Evolutionary conservation across 345 rosid species (phyloP).

Genomic region (Eucalyptus sp.): DNA sequence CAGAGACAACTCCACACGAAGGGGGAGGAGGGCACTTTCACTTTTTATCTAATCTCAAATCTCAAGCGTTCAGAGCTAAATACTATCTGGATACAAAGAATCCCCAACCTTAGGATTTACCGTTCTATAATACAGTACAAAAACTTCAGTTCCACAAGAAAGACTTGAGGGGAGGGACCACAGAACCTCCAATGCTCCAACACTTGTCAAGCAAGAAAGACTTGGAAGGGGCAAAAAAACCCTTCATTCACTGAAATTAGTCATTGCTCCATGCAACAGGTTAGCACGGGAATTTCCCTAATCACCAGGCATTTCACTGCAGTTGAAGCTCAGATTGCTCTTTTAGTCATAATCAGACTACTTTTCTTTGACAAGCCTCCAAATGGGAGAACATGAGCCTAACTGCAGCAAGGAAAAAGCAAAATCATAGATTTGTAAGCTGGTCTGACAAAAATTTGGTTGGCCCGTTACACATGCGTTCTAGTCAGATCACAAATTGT

Average conservation of each 20-base stretch:
- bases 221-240: background rate
- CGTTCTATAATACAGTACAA: background rate
- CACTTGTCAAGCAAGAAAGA: background rate
- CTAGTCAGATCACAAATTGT: background rate
- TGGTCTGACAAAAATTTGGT: background rate
- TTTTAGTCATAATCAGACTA: background rate
- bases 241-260: background rate
- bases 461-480: background rate
- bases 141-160: background rate
- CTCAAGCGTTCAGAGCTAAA: background rate
- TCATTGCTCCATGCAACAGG: background rate
- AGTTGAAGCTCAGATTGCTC: background rate
- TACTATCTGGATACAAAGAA: background rate
- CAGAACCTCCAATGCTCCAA: background rate
- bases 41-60: background rate
- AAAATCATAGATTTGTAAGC: background rate
- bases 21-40: fast-evolving
- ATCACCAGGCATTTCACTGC: background rate
- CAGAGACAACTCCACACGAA: background rate
- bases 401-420: background rate
- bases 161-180: background rate
- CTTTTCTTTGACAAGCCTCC: background rate
- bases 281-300: background rate
- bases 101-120: background rate
- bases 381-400: background rate